Evolutionary conservation across 192 early-diverging fungal species (phyloP).

Genomic region (Gonapodya sp.): DNA sequence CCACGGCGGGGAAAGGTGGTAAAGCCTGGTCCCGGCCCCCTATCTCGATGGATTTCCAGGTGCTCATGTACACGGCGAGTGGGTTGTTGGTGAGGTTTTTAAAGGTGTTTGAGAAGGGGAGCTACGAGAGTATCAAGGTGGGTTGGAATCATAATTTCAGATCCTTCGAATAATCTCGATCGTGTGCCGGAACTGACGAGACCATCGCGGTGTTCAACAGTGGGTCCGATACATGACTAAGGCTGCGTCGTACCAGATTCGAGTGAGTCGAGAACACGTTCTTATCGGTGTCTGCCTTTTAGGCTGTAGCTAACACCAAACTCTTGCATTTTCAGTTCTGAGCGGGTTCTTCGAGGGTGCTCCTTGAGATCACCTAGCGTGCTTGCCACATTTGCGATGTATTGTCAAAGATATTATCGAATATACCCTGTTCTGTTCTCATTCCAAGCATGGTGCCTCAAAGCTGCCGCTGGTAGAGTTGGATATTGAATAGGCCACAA

Average conservation of each 20-base stretch:
- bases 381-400: no score
- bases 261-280: constrained; percentile 21
- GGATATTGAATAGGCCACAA: no score
- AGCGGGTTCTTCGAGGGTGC: no score
- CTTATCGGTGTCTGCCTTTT: no score
- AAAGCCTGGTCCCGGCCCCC: constrained; percentile 91
- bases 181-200: neutral
- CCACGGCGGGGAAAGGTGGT: constrained; percentile 58
- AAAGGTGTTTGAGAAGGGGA: constrained; percentile 95
- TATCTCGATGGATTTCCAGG: constrained; percentile 86
- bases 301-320: no score
- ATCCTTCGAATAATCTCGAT: neutral
- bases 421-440: no score
- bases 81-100: constrained; percentile 92
- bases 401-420: no score
- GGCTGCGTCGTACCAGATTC: constrained; percentile 79
- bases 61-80: constrained; percentile 95
- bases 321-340: no score
- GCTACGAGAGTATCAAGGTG: constrained; percentile 85
- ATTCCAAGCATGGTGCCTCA: no score
- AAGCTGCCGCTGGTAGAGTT: no score
- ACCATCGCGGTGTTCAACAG: constrained; percentile 6
- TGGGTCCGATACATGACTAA: constrained; percentile 99
- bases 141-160: neutral
- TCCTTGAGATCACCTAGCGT: no score